Percentiles rank a stretch among this genome's conserved stretches.
Conservation (phyloP, 345 rosid species). For the Reutealis trisperma region DNA sequence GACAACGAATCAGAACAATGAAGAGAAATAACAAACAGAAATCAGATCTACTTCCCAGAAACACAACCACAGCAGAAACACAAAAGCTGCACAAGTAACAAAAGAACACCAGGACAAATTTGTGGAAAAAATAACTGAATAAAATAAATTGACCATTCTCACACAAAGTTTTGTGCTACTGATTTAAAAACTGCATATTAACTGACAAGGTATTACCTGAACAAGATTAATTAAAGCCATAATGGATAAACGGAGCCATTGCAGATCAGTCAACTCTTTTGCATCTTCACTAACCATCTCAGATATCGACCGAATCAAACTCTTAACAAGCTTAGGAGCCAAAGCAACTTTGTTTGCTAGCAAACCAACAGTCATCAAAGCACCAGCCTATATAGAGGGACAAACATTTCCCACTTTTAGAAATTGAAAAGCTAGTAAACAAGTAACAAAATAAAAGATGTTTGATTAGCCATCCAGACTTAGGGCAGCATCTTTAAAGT, state of each 20-base stretch:
- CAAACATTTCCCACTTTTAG: conserved; percentile 3
- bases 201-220: conserved; percentile 56
- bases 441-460: conserved; percentile 4
- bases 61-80: neutral
- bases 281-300: conserved; percentile 62
- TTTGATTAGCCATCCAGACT: neutral
- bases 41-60: neutral
- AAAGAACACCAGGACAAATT: too few relatives aligned
- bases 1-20: conserved; percentile 1
- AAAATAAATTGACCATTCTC: neutral
- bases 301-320: conserved; percentile 67
- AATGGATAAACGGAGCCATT: conserved; percentile 64
- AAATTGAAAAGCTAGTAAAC: neutral
- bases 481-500: conserved; percentile 7
- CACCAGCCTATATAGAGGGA: conserved; percentile 67
- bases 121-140: neutral
- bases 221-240: conserved; percentile 75
- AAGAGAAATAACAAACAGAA: neutral
- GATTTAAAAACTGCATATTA: neutral
- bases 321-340: conserved; percentile 69
- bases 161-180: too few relatives aligned
- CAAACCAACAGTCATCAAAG: conserved; percentile 79
- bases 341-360: conserved; percentile 68
- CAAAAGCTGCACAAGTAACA: neutral
- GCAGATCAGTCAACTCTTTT: conserved; percentile 62